Percentiles rank a stretch among this genome's conserved stretches.
These are phyloP conservation scores for Ogataea minuta DNA, from an alignment of 805 yeast species.

Conservation along the genomic window DNA sequence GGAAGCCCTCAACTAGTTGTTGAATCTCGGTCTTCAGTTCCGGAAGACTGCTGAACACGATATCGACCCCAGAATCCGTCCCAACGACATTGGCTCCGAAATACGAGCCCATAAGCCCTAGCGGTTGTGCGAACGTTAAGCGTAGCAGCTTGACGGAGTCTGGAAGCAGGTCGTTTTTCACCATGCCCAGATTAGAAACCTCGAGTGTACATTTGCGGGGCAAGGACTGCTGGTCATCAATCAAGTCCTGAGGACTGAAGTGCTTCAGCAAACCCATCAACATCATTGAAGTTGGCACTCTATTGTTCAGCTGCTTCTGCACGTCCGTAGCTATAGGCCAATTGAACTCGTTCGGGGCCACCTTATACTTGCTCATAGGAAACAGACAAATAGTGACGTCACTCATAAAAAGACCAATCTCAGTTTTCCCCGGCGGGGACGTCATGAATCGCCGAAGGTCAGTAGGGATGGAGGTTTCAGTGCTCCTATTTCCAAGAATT, in stretches of 20 bases:
- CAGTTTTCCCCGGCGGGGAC: neutral
- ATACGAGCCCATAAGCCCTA: constrained; percentile 10
- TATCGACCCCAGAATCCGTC: constrained; percentile 16
- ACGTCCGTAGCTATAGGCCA: constrained; percentile 18
- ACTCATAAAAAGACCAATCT: constrained; percentile 9
- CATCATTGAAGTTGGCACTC: constrained; percentile 1
- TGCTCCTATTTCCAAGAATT: constrained; percentile 14
- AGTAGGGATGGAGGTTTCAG: constrained; percentile 19
- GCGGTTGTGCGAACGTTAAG: constrained; percentile 20
- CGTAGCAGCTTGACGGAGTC: constrained; percentile 13
- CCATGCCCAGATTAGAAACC: constrained; percentile 23
- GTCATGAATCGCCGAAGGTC: constrained; percentile 18
- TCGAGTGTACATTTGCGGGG: constrained; percentile 16
- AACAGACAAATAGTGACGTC: neutral
- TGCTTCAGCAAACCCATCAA: constrained; percentile 13
- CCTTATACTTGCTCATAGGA: neutral
- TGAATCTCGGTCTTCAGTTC: constrained; percentile 10
- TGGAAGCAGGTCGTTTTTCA: constrained; percentile 1
- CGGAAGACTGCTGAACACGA: constrained; percentile 8
- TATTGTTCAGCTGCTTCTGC: constrained; percentile 11
- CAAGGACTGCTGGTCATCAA: neutral
- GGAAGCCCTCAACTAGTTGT: too few species aligned
- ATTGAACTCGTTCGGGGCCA: constrained; percentile 1
- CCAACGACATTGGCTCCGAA: constrained; percentile 21
- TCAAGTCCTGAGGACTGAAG: constrained; percentile 5